Evolutionary conservation across 2,329 filamentous ascomycete genomes (phyloP).

Genomic region (Leptoxyphium fumago): DNA sequence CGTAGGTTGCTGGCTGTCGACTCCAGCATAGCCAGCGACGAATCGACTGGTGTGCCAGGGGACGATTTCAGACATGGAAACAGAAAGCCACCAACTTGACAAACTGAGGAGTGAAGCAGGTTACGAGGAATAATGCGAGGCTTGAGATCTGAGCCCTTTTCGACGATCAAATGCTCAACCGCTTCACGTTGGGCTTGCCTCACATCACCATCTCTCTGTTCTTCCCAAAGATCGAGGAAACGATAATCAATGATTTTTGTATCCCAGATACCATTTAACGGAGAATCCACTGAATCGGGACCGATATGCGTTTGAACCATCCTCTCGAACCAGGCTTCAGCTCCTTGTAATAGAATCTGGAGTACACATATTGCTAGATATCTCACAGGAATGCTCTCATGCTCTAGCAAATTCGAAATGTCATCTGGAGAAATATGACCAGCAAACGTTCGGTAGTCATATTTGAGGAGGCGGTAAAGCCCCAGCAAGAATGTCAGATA

Average conservation of each 20-base stretch:
- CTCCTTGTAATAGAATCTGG: slow-evolving; percentile 61
- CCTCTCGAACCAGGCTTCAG: slow-evolving; percentile 62
- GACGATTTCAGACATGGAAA: slow-evolving; percentile 40
- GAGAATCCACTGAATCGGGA: slow-evolving; percentile 29
- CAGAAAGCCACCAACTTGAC: slow-evolving; percentile 50
- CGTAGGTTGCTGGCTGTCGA: slow-evolving; percentile 63
- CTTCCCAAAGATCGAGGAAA: slow-evolving; percentile 53
- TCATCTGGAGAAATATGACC: slow-evolving; percentile 48
- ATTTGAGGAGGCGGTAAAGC: slow-evolving; percentile 64
- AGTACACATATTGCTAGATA: slow-evolving; percentile 75
- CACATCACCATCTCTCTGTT: slow-evolving; percentile 34
- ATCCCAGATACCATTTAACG: slow-evolving; percentile 60
- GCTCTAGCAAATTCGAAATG: slow-evolving; percentile 53
- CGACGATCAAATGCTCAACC: neutral
- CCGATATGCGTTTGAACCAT: slow-evolving; percentile 55
- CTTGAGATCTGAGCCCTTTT: neutral
- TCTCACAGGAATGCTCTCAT: slow-evolving; percentile 45
- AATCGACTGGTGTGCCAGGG: neutral
- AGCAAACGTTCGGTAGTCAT: slow-evolving; percentile 55
- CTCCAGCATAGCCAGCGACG: slow-evolving; percentile 20
- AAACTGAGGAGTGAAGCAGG: slow-evolving; percentile 28
- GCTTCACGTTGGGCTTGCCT: neutral
- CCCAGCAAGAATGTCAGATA: slow-evolving; percentile 39
- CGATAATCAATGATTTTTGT: slow-evolving; percentile 61
- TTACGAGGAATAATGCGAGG: slow-evolving; percentile 6